Percentiles rank a stretch among this genome's conserved stretches.
These are phyloP conservation scores for Panellus pusillus DNA, from an alignment of 768 basidiomycete genomes.

Conservation along the genomic window DNA sequence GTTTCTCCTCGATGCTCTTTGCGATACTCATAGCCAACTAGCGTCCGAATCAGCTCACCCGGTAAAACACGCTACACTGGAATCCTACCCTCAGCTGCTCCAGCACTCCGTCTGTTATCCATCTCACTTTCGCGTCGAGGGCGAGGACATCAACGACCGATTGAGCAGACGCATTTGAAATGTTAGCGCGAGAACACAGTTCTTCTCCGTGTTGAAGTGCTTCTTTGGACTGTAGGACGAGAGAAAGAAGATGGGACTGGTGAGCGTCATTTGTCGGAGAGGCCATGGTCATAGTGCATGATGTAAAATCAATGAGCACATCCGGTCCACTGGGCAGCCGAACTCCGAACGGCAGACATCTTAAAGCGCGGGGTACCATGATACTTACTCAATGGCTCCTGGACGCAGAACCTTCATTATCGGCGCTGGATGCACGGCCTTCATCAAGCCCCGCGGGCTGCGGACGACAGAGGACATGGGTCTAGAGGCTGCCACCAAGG, in stretches of 20 bases:
- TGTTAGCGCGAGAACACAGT: constrained; percentile 68
- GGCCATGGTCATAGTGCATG: constrained; percentile 5
- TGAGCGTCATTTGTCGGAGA: constrained; percentile 27
- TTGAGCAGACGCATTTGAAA: constrained; percentile 67
- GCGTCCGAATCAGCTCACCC: not conserved
- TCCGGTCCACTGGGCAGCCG: not conserved
- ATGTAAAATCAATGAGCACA: not conserved
- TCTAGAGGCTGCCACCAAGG: constrained; percentile 84
- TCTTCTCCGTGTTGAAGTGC: constrained; percentile 78
- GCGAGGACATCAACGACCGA: constrained; percentile 70
- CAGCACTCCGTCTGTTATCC: constrained; percentile 71
- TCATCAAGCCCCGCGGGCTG: constrained; percentile 72
- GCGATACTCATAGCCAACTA: constrained; percentile 75
- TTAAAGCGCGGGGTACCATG: not conserved
- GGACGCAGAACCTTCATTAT: constrained; percentile 62
- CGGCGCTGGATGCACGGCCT: constrained; percentile 75
- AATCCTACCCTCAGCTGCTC: constrained; percentile 73
- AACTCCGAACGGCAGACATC: not conserved
- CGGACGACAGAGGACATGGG: constrained; percentile 83
- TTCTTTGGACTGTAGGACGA: constrained; percentile 81
- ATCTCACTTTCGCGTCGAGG: constrained; percentile 76
- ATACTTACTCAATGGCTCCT: constrained; percentile 15
- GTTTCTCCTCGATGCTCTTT: constrained; percentile 73
- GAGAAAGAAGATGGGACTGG: constrained; percentile 67
- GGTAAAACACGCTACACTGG: not conserved